Percentiles rank a stretch among this genome's conserved stretches.
Evolutionary conservation across 345 rosid species (phyloP).

Genomic region (Eucalyptus tenuipes): DNA sequence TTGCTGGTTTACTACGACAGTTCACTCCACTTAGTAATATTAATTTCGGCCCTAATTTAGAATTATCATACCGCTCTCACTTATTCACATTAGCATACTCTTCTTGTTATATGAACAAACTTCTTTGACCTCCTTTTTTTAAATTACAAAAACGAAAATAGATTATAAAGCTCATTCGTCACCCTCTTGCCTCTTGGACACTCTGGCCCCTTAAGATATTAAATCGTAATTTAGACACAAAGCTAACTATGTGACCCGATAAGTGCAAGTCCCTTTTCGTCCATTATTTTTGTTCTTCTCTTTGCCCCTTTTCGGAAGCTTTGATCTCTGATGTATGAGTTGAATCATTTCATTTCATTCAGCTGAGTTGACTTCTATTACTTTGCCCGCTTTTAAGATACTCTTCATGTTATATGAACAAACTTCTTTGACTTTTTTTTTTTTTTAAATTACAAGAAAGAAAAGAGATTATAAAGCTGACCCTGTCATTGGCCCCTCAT

Average conservation of each 20-base stretch:
- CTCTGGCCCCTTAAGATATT: neutral
- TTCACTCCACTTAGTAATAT: neutral
- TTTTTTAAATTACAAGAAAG: too few species aligned
- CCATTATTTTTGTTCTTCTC: neutral
- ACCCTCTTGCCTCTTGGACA: neutral
- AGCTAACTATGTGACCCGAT: neutral
- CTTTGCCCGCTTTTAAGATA: too few species aligned
- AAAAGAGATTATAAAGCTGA: too few species aligned
- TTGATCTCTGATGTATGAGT: neutral
- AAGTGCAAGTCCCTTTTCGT: neutral
- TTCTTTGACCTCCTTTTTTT: neutral
- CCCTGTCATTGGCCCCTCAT: too few species aligned
- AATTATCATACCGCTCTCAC: neutral
- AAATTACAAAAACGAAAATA: too few species aligned
- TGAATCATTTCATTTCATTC: neutral
- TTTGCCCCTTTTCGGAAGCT: neutral
- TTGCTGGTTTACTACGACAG: neutral
- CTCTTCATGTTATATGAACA: too few species aligned
- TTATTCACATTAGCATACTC: neutral
- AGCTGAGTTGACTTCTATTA: too few species aligned
- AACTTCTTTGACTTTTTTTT: too few species aligned
- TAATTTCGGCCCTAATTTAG: neutral
- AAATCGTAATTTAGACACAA: neutral
- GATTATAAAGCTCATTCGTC: fast-evolving
- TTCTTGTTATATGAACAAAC: fast-evolving